Conservation (phyloP, 2,329 filamentous ascomycete species). For the Didymella glomerata region DNA sequence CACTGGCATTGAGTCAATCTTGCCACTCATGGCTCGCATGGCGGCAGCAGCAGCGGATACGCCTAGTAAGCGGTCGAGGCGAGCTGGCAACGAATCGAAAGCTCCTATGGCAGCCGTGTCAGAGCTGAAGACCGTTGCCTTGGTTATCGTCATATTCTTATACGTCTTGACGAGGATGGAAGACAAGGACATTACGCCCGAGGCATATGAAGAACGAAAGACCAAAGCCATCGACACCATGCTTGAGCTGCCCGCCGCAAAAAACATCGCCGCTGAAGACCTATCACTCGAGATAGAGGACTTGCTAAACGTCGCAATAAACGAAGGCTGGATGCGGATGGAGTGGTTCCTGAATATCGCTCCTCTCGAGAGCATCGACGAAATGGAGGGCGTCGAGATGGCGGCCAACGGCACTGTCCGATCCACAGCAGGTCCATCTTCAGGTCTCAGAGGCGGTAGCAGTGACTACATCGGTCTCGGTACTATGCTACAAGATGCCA, state of each 20-base stretch:
- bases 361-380: constrained; percentile 38
- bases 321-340: constrained; percentile 59
- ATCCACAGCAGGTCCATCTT: constrained; percentile 48
- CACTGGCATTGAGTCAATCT: constrained; percentile 71
- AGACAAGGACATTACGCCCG: constrained; percentile 40
- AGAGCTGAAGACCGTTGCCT: constrained; percentile 45
- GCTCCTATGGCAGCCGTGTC: constrained; percentile 23
- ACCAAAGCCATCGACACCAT: constrained; percentile 61
- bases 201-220: constrained; percentile 45
- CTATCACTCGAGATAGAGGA: constrained; percentile 49
- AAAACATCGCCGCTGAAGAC: constrained; percentile 57
- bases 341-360: constrained; percentile 65
- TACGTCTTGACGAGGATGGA: constrained; percentile 63
- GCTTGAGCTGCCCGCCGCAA: constrained; percentile 59
- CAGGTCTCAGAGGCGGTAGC: constrained; percentile 55
- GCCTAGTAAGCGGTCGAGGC: constrained; percentile 60
- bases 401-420: constrained; percentile 26
- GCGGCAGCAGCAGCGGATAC: constrained; percentile 42
- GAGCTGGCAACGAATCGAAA: constrained; percentile 34
- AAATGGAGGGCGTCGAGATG: constrained; percentile 40
- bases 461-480: constrained; percentile 57
- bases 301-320: constrained; percentile 45
- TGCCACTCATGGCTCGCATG: constrained; percentile 49
- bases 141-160: constrained; percentile 69
- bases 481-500: constrained; percentile 78